Conservation (phyloP, 345 rosid species). For the Syzygium grande region DNA sequence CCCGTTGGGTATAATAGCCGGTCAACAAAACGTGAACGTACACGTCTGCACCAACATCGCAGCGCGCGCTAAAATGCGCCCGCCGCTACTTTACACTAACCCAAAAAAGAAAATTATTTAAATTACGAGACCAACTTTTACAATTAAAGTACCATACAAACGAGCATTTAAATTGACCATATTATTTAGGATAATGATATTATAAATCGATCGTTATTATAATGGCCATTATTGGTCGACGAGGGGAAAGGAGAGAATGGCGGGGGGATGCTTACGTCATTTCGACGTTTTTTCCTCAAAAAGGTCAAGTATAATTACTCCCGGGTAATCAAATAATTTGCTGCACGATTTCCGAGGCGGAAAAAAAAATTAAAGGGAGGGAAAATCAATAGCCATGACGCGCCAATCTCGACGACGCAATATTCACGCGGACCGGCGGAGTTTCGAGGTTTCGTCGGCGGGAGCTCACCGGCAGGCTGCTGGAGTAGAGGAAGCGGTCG, state of each 20-base stretch:
- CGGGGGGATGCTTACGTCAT: not conserved
- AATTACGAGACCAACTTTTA: not conserved
- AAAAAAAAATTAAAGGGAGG: not conserved
- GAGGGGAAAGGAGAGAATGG: not conserved
- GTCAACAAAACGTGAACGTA: not conserved
- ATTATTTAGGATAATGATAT: not conserved
- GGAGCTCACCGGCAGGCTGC: conserved; percentile 61
- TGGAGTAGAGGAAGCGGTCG: conserved; percentile 79
- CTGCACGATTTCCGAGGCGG: not conserved
- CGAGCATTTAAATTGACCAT: not conserved
- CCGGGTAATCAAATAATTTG: conserved; percentile 9
- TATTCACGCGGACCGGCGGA: not conserved
- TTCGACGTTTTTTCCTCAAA: not conserved
- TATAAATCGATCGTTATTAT: not conserved
- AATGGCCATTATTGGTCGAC: not conserved
- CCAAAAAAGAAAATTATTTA: not conserved
- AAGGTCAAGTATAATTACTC: conserved; percentile 30
- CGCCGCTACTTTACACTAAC: not conserved
- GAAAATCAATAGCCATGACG: not conserved
- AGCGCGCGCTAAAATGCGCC: not conserved
- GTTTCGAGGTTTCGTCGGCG: not conserved
- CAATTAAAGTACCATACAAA: not conserved
- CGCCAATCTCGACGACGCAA: not conserved
- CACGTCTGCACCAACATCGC: not conserved
- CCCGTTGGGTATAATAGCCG: not conserved